Evolutionary conservation across 1,139 yeast genomes (phyloP).

Genomic region (Blastobotrys buckinghamii): DNA sequence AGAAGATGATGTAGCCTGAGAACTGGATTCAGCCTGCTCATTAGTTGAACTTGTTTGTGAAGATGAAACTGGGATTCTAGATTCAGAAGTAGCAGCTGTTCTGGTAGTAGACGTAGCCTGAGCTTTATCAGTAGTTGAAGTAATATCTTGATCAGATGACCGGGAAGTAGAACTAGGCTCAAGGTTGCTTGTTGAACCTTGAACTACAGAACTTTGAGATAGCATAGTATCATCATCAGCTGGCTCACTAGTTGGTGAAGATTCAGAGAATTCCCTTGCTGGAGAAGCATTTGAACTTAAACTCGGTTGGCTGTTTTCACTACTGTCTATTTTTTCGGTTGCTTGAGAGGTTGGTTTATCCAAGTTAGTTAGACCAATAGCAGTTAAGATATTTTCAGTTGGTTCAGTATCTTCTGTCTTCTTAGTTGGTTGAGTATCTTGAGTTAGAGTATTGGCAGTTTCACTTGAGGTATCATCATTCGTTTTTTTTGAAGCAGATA

Average conservation of each 20-base stretch:
- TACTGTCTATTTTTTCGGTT: neutral
- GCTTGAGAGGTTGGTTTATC: neutral
- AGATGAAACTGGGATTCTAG: too few species aligned
- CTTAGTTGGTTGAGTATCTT: neutral
- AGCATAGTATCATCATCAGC: too few species aligned
- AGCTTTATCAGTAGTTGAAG: neutral
- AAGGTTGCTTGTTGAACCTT: neutral
- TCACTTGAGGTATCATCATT: neutral
- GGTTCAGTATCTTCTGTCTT: neutral
- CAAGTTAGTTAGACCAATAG: neutral
- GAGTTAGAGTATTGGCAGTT: neutral
- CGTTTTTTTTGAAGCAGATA: neutral
- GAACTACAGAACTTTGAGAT: neutral
- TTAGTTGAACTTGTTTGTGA: too few species aligned
- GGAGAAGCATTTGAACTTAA: too few species aligned
- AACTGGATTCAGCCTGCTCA: too few species aligned
- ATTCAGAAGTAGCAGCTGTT: too few species aligned
- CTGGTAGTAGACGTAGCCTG: too few species aligned
- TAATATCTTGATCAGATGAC: neutral
- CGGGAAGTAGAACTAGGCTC: neutral
- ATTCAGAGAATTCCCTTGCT: too few species aligned
- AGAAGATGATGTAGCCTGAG: too few species aligned
- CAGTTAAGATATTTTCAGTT: neutral
- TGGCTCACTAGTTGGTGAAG: too few species aligned
- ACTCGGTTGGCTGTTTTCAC: neutral